Percentiles rank a stretch among this genome's conserved stretches.
Evolutionary conservation across 2,329 filamentous ascomycete genomes (phyloP).

Genomic region (Akanthomyces dipterigenus): DNA sequence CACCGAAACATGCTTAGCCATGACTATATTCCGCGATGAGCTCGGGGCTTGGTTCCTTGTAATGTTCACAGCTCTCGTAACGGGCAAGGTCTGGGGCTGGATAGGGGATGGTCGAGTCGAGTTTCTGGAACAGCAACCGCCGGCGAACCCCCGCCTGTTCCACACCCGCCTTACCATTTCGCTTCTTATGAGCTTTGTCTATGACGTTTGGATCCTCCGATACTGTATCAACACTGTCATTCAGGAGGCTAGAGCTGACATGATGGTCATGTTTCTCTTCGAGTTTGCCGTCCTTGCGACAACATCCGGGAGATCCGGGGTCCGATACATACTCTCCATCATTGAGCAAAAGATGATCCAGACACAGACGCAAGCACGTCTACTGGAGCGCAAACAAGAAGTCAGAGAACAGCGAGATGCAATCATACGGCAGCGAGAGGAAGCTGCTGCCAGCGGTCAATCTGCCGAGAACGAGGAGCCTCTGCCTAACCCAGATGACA

Average conservation of each 20-base stretch:
- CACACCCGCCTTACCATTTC: constrained; percentile 76
- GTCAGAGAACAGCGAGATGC: constrained; percentile 53
- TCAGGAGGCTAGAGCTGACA: constrained; percentile 82
- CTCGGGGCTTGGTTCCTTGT: constrained; percentile 90
- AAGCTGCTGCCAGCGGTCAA: constrained; percentile 45
- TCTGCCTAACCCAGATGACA: constrained; percentile 61
- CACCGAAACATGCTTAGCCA: constrained; percentile 91
- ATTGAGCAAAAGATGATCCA: constrained; percentile 69
- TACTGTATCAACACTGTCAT: constrained; percentile 81
- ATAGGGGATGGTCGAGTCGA: constrained; percentile 94
- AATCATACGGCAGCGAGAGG: constrained; percentile 43
- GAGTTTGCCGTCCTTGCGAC: constrained; percentile 87
- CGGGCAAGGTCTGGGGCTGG: constrained; percentile 97
- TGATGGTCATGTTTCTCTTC: constrained; percentile 99
- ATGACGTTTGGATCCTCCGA: constrained; percentile 71
- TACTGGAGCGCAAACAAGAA: constrained; percentile 62
- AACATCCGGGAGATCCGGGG: constrained; percentile 69
- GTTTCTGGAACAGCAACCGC: constrained; percentile 89
- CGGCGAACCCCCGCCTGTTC: constrained; percentile 80
- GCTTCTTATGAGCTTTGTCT: constrained; percentile 68
- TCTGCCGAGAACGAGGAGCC: constrained; percentile 41
- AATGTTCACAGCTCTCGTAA: constrained; percentile 91
- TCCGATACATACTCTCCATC: constrained; percentile 72
- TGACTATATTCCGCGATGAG: constrained; percentile 97
- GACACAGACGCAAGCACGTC: constrained; percentile 63